A percentile compares a stretch with the other conserved stretches of the same genome.
phyloP scores from a whole-genome alignment of 768 basidiomycete species.

The Rhodotorula graminis region DNA sequence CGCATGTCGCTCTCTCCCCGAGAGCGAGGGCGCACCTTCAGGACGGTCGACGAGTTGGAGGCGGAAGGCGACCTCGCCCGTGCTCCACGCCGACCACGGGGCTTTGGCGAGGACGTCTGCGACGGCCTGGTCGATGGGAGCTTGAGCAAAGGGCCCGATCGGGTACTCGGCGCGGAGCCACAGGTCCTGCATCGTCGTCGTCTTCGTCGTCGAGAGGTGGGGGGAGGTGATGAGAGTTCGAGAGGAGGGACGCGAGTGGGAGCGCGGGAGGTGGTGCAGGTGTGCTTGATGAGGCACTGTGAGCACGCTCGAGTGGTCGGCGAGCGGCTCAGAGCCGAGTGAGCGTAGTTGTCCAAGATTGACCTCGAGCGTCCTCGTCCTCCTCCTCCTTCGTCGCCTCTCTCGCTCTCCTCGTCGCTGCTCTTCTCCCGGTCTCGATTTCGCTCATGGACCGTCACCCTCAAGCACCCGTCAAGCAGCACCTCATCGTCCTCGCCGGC shows the following conservation, averaged over 20 bases:
- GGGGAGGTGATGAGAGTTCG: not conserved
- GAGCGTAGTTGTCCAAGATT: too few species aligned
- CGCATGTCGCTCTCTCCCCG: not conserved
- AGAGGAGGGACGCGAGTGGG: not conserved
- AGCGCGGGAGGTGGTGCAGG: not conserved
- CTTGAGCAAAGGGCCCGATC: constrained; percentile 14
- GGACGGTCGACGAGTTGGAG: constrained; percentile 38
- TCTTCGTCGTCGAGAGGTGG: too few species aligned
- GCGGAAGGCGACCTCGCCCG: constrained; percentile 23
- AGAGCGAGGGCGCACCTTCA: constrained; percentile 15
- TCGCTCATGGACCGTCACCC: too few species aligned
- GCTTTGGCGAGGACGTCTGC: constrained; percentile 34
- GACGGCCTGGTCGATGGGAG: constrained; percentile 29
- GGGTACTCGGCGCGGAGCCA: constrained; percentile 30
- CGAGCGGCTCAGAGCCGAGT: too few species aligned
- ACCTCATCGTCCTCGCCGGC: constrained; percentile 30
- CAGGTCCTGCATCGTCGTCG: constrained; percentile 11
- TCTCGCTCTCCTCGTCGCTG: too few species aligned
- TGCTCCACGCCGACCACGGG: constrained; percentile 19
- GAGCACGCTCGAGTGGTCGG: too few species aligned
- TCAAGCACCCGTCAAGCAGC: not conserved
- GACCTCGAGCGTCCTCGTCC: too few species aligned
- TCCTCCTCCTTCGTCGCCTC: too few species aligned
- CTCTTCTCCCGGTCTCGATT: not conserved
- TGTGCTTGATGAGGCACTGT: too few species aligned